These are phyloP conservation scores for Malassezia japonica DNA, from an alignment of 1,284 basidiomycete species.

Conservation along the genomic window DNA sequence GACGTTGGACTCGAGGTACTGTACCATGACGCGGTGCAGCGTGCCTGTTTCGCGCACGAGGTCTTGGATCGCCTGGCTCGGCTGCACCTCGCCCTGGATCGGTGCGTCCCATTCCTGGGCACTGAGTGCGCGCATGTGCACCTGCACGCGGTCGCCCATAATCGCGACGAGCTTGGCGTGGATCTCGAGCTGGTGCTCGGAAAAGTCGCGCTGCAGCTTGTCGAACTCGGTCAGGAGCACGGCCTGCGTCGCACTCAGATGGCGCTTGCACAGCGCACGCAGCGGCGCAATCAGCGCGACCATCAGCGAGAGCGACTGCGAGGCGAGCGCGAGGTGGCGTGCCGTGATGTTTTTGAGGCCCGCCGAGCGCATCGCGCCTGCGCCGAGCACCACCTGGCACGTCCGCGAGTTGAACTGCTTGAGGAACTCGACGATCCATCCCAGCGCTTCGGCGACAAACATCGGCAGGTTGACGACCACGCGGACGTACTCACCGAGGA, in stretches of 20 bases:
- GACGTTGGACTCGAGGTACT: conserved; percentile 58
- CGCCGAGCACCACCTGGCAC: conserved; percentile 94
- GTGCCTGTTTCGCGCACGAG: conserved; percentile 91
- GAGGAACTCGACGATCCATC: conserved; percentile 83
- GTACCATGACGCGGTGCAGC: conserved; percentile 86
- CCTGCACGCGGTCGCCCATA: conserved; percentile 86
- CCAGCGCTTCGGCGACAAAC: conserved; percentile 87
- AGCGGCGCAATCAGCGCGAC: conserved; percentile 93
- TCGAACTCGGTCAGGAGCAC: conserved; percentile 97
- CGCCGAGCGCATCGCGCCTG: conserved; percentile 93
- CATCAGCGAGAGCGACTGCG: conserved; percentile 86
- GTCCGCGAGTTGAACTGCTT: conserved; percentile 88
- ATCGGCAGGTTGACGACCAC: conserved; percentile 78
- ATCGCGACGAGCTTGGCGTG: conserved; percentile 94
- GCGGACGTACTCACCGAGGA: conserved; percentile 75
- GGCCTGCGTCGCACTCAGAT: conserved; percentile 81
- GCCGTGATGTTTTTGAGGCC: conserved; percentile 97
- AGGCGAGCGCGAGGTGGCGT: conserved; percentile 84
- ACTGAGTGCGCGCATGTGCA: conserved; percentile 71
- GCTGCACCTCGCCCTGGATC: conserved; percentile 2
- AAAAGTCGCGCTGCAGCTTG: conserved; percentile 92
- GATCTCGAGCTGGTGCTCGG: conserved; percentile 98
- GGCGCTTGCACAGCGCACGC: conserved; percentile 82
- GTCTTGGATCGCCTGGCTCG: conserved; percentile 59
- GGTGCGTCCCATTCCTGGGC: conserved; percentile 28